phyloP scores from a whole-genome alignment of 2,329 filamentous ascomycete species.

The Fusarium clavum region DNA sequence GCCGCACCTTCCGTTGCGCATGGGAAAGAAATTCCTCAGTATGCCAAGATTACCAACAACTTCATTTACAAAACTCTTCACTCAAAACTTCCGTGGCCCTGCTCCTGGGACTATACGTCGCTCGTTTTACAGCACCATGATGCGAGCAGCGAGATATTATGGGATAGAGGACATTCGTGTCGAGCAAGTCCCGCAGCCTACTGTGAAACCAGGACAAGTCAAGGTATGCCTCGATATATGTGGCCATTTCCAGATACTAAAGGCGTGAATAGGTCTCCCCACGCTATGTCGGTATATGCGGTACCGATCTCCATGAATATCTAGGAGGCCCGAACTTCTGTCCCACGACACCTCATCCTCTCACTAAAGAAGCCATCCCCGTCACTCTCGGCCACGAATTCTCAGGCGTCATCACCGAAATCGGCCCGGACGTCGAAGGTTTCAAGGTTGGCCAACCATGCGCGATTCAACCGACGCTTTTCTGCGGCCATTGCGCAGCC shows the following conservation, averaged over 20 bases:
- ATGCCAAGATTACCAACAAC: slow-evolving; percentile 6
- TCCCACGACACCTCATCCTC: slow-evolving; percentile 65
- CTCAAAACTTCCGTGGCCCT: background rate
- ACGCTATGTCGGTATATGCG: slow-evolving; percentile 64
- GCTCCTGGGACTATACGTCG: background rate
- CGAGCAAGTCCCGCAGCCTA: slow-evolving; percentile 61
- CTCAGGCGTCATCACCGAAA: slow-evolving; percentile 67
- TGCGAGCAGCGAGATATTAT: slow-evolving; percentile 67
- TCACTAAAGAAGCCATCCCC: slow-evolving; percentile 68
- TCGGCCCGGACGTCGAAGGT: slow-evolving; percentile 62
- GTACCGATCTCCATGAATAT: slow-evolving; percentile 50
- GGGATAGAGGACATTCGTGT: slow-evolving; percentile 67
- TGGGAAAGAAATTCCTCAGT: background rate
- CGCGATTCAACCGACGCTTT: slow-evolving; percentile 70
- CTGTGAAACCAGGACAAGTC: slow-evolving; percentile 63
- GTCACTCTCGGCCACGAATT: slow-evolving; percentile 75
- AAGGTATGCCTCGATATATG: slow-evolving; percentile 20
- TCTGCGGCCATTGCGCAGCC: slow-evolving; percentile 65
- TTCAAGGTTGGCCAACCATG: slow-evolving; percentile 67
- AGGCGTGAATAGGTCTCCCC: slow-evolving; percentile 39
- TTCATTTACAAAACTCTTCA: slow-evolving; percentile 1
- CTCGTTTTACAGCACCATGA: slow-evolving; percentile 55
- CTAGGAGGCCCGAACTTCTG: slow-evolving; percentile 51
- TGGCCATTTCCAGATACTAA: background rate
- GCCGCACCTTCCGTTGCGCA: background rate